Percentiles rank a stretch among this genome's conserved stretches.
These are phyloP conservation scores for Xylaria acuta DNA, from an alignment of 495 filamentous ascomycete species.

Conservation along the genomic window DNA sequence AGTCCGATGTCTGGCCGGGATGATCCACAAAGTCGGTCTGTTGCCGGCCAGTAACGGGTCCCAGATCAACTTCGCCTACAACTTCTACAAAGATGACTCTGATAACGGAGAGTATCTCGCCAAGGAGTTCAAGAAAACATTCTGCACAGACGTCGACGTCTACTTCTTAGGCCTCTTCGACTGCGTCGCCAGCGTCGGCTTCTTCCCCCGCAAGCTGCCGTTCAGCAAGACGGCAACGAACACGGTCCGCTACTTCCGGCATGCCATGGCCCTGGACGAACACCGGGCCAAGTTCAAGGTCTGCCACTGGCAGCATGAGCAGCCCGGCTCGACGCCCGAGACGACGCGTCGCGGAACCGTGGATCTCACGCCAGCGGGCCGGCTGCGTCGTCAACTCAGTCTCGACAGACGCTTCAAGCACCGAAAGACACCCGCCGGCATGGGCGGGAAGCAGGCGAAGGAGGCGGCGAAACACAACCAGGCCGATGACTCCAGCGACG, in stretches of 20 bases:
- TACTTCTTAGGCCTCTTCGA: constrained; percentile 51
- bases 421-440: background rate
- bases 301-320: constrained; percentile 39
- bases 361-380: constrained; percentile 11
- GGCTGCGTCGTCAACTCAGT: background rate
- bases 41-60: constrained; percentile 43
- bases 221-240: constrained; percentile 47
- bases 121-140: constrained; percentile 47
- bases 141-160: constrained; percentile 47
- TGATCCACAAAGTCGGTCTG: constrained; percentile 48
- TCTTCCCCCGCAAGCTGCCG: constrained; percentile 45
- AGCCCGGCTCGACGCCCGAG: constrained; percentile 23
- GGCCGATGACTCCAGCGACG: constrained; percentile 18
- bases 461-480: background rate
- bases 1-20: constrained; percentile 33
- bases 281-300: constrained; percentile 49
- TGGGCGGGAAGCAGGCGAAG: background rate
- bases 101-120: constrained; percentile 44
- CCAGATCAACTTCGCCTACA: constrained; percentile 48
- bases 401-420: background rate
- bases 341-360: constrained; percentile 4
- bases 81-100: constrained; percentile 48
- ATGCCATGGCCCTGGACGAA: constrained; percentile 50
- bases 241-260: constrained; percentile 43
- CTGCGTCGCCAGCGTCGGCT: constrained; percentile 49